A percentile compares a stretch with the other conserved stretches of the same genome.
Conservation (phyloP, 2,329 filamentous ascomycete species). For the Juglanconis oblonga region DNA sequence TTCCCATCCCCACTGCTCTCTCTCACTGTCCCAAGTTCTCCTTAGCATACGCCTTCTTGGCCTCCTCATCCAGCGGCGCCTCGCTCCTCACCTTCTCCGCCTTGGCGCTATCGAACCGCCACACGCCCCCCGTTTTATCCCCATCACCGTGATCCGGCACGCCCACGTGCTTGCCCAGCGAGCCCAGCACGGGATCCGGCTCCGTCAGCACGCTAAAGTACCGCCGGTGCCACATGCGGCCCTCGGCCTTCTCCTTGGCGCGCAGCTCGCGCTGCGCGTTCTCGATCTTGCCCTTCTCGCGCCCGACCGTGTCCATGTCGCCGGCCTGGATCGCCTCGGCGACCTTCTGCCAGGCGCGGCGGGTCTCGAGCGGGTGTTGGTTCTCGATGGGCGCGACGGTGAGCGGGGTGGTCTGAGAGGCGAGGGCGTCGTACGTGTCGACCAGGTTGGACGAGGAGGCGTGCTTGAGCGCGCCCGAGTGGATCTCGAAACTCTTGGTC, state of each 20-base stretch:
- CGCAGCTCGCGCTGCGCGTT: conserved; percentile 61
- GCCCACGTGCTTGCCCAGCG: conserved; percentile 44
- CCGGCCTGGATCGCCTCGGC: conserved; percentile 75
- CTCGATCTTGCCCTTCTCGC: conserved; percentile 86
- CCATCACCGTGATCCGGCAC: conserved; percentile 50
- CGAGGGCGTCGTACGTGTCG: conserved; percentile 59
- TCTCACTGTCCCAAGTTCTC: conserved; percentile 33
- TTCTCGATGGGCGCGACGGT: conserved; percentile 68
- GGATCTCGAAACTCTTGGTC: conserved; percentile 79
- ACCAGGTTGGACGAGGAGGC: conserved; percentile 48
- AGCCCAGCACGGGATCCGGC: conserved; percentile 42
- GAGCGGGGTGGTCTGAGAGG: conserved; percentile 62
- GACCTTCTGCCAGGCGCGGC: conserved; percentile 84
- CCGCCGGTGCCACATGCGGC: conserved; percentile 73
- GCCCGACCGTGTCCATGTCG: conserved; percentile 76
- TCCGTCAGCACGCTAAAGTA: conserved; percentile 67
- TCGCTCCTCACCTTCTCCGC: conserved; percentile 38
- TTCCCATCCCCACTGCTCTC: neutral
- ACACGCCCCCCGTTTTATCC: conserved; percentile 60
- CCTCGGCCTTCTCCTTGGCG: conserved; percentile 71
- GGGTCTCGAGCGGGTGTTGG: conserved; percentile 84
- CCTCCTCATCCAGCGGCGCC: conserved; percentile 32
- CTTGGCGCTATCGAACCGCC: conserved; percentile 51
- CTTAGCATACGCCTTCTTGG: conserved; percentile 29
- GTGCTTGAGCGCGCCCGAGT: conserved; percentile 57